These are phyloP conservation scores for Lipomyces yamanashiensis DNA, from an alignment of 805 yeast species.

Conservation along the genomic window DNA sequence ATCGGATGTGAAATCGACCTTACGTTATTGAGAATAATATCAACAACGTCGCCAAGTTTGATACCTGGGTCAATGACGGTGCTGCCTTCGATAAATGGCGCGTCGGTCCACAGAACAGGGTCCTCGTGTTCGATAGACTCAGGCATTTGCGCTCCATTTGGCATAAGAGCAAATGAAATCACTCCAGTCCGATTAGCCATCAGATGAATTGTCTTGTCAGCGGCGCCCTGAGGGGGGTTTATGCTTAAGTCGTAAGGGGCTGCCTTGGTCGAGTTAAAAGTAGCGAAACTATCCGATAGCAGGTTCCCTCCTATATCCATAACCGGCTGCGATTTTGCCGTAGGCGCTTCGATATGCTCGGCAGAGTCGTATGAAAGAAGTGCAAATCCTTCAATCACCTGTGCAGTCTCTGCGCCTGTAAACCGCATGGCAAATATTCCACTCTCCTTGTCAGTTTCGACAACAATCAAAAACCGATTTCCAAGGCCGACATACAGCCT, in stretches of 20 bases:
- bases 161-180: conserved; percentile 1
- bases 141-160: conserved; percentile 7
- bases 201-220: conserved; percentile 9
- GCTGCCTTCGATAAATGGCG: background rate
- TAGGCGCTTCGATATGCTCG: background rate
- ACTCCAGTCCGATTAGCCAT: conserved; percentile 1
- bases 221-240: conserved; percentile 8
- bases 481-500: conserved; percentile 10
- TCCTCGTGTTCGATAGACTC: conserved; percentile 1
- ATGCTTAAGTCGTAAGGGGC: background rate
- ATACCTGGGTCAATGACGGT: conserved; percentile 9
- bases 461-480: conserved; percentile 14
- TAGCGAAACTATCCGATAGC: background rate
- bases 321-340: background rate
- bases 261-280: conserved; percentile 3
- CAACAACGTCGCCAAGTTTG: conserved; percentile 52
- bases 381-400: conserved; percentile 11
- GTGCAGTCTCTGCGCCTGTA: conserved; percentile 3
- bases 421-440: conserved; percentile 29
- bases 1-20: conserved; percentile 82
- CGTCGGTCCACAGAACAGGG: conserved; percentile 7
- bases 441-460: conserved; percentile 69
- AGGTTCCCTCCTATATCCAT: conserved; percentile 14
- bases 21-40: conserved; percentile 73
- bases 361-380: conserved; percentile 6